These are phyloP conservation scores for Mycena leptocephala DNA, from an alignment of 768 basidiomycete genomes.

Conservation along the genomic window DNA sequence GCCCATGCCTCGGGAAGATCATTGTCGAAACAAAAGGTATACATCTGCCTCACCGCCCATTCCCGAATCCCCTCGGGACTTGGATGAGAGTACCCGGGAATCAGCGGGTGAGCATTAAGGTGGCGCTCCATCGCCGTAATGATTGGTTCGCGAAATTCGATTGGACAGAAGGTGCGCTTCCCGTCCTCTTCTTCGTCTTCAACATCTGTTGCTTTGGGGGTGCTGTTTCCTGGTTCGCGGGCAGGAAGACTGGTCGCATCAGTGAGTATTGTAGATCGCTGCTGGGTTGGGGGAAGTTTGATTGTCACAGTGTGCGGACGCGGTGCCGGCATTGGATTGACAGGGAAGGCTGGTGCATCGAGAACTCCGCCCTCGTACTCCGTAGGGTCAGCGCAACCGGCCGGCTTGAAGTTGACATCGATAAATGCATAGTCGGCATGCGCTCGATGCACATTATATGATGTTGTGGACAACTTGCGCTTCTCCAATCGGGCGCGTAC, in stretches of 20 bases:
- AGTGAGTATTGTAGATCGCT: background rate
- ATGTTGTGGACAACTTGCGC: slow-evolving; percentile 34
- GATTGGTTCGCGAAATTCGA: background rate
- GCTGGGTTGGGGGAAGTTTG: background rate
- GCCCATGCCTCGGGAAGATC: slow-evolving; percentile 41
- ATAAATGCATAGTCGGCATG: slow-evolving; percentile 30
- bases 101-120: slow-evolving; percentile 41
- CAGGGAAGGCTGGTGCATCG: background rate
- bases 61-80: slow-evolving; percentile 30
- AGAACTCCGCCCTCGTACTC: background rate
- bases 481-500: slow-evolving; percentile 24
- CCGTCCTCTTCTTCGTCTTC: background rate
- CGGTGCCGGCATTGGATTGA: background rate
- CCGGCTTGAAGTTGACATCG: slow-evolving; percentile 12
- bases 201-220: background rate
- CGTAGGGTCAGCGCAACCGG: background rate
- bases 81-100: slow-evolving; percentile 39
- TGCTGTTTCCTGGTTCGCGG: no score
- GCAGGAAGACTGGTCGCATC: no score
- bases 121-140: slow-evolving; percentile 37
- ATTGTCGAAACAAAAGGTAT: slow-evolving; percentile 38
- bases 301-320: background rate
- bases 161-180: background rate
- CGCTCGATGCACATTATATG: slow-evolving; percentile 24
- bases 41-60: slow-evolving; percentile 44